Base-by-base conservation (phyloP, 768 basidiomycete species). In the Paxillus ammoniavirescens region DNA sequence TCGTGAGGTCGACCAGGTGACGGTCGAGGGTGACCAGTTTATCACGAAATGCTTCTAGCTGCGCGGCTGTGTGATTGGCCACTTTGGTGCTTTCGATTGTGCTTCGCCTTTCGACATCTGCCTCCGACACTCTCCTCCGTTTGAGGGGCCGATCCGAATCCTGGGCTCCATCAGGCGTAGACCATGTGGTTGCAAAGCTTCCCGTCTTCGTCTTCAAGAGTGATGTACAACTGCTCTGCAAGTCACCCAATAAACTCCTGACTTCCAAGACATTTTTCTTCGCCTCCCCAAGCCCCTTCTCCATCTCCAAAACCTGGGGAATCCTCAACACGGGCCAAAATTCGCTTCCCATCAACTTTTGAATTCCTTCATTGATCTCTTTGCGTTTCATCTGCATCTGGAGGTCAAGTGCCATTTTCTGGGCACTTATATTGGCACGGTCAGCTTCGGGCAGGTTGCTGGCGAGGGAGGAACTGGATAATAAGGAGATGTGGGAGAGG, bases 301-400 rank as follows among this genome's bases (percentile, higher is more conserved):
- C 65, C 56, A 66, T 49, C 42, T 68, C 64, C 12, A 51, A 48
- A 21, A 65, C 45, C 15, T 65, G 62, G n/a, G 67, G 56, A 6
- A 53, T 47, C 18, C 61, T 64, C 3, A 73, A n/a, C 31, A 69
- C 44, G 5, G 76, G 77, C 77, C 77, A 78, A 53, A 75, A 77
- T 15, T 66, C 65, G 43, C 65, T 61, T 23, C 68, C 69, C 5
- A 72, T 48, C 13, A 78, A 67, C 18, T 60, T 66, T 31, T 59
- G 63, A 15, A 74, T 48, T 12, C 50, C 37, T 3, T 59, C 61
- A 33, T 67, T 71, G 31, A 77, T 54, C 28, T 72, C 68, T 36
- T 61, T 63, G 55, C 71, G 69, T 52, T 73, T 75, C 23, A 17
- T 54, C 5, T 64, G 65, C 37, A 58, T 53, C n/a, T 60, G 57